phyloP scores from a whole-genome alignment of 164 flowering plant species.

The Stephania japonica region DNA sequence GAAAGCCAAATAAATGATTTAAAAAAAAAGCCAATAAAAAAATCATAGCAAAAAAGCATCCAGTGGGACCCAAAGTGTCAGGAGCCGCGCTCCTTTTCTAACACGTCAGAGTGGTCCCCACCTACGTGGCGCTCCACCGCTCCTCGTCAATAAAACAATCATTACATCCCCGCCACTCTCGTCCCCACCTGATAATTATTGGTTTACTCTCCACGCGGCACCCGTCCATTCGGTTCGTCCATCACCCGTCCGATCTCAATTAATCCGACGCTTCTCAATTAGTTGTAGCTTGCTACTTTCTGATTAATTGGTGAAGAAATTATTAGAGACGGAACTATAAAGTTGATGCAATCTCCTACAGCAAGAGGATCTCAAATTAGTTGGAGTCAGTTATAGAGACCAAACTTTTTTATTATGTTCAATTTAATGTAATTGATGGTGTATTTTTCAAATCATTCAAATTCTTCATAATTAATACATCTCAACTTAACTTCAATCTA shows the following conservation, averaged over 20 bases:
- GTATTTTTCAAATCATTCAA: too few relatives aligned
- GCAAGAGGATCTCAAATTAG: too few relatives aligned
- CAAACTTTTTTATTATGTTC: too few relatives aligned
- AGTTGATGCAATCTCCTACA: too few relatives aligned
- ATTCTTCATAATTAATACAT: too few relatives aligned
- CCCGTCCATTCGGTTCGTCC: not conserved
- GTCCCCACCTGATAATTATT: not conserved
- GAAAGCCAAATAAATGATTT: not conserved
- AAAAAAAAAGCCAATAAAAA: not conserved
- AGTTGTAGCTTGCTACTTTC: too few relatives aligned
- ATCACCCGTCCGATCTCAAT: not conserved
- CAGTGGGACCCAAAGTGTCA: not conserved
- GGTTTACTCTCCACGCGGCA: not conserved
- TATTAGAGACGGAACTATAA: too few relatives aligned
- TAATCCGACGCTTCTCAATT: not conserved
- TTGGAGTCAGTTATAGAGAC: too few relatives aligned
- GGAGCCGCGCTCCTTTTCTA: slow-evolving; percentile 5
- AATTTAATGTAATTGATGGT: too few relatives aligned
- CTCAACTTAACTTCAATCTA: too few relatives aligned
- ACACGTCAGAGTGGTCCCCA: slow-evolving; percentile 11
- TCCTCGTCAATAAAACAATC: slow-evolving; percentile 3
- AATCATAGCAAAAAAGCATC: not conserved
- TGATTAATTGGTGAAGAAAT: too few relatives aligned
- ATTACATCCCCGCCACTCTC: not conserved
- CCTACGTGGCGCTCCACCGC: slow-evolving; percentile 15